These are phyloP conservation scores for Colletotrichum filicis DNA, from an alignment of 2,329 filamentous ascomycete genomes.

Conservation along the genomic window DNA sequence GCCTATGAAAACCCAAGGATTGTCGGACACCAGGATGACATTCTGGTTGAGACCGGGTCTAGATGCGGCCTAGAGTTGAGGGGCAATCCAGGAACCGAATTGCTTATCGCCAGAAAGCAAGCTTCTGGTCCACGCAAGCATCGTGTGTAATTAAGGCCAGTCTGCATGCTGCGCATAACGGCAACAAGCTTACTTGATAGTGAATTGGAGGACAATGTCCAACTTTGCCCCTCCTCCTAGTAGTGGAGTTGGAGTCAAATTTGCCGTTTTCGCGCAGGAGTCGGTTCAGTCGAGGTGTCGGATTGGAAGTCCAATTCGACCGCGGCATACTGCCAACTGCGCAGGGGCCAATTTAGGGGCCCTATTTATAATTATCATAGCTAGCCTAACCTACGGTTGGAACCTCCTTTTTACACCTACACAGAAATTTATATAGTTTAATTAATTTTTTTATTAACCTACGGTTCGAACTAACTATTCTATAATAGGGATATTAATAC, in stretches of 20 bases:
- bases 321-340: no score
- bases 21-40: not conserved
- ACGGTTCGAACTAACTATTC: no score
- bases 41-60: not conserved
- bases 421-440: no score
- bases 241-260: not conserved
- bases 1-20: not conserved
- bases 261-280: not conserved
- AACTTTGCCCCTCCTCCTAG: not conserved
- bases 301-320: no score
- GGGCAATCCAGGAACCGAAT: not conserved
- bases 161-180: not conserved
- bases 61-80: not conserved
- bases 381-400: no score
- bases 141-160: not conserved
- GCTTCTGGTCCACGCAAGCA: slow-evolving; percentile 4
- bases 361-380: no score
- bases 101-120: not conserved
- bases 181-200: slow-evolving; percentile 3
- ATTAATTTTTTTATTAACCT: no score
- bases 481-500: no score
- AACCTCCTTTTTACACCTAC: no score
- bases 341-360: no score
- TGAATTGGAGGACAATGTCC: not conserved
- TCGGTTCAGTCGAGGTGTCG: not conserved